Conservation (phyloP, 495 filamentous ascomycete species). For the Tuber melanosporum region DNA sequence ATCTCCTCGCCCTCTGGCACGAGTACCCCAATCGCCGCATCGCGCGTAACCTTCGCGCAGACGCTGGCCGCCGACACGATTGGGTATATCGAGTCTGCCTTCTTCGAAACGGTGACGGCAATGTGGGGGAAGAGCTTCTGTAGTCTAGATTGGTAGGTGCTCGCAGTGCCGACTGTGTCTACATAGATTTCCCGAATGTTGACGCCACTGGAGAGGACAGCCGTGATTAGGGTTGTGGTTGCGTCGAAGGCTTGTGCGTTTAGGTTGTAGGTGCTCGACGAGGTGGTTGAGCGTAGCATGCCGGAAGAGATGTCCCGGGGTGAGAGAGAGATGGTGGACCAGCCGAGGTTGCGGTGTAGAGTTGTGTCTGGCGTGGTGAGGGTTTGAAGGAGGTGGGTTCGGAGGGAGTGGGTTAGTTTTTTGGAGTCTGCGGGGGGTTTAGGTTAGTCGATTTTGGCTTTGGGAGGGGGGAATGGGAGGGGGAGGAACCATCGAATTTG, state of each 20-base stretch:
- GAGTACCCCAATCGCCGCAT: conserved; percentile 74
- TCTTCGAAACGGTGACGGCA: conserved; percentile 84
- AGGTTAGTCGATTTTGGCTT: not conserved
- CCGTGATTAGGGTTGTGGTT: conserved; percentile 74
- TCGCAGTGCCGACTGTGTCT: conserved; percentile 83
- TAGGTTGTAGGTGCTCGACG: conserved; percentile 66
- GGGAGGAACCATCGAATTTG: conserved; percentile 27
- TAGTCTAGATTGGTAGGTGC: conserved; percentile 73
- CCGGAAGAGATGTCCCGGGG: conserved; percentile 46
- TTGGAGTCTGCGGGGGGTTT: conserved; percentile 34
- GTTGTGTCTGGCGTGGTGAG: conserved; percentile 14
- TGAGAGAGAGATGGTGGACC: conserved; percentile 27
- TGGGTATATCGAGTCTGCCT: conserved; percentile 89
- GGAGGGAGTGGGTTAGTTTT: conserved; percentile 35
- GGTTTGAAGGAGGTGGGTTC: conserved; percentile 22
- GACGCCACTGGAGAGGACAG: conserved; percentile 65
- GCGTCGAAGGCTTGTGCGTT: conserved; percentile 98
- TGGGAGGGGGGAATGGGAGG: not conserved
- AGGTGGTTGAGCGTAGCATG: conserved; percentile 28
- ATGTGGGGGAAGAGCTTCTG: conserved; percentile 74
- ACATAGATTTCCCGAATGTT: conserved; percentile 86
- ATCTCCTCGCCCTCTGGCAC: conserved; percentile 52
- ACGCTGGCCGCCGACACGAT: conserved; percentile 90
- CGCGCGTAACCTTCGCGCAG: conserved; percentile 90
- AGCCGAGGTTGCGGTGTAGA: conserved; percentile 28